A percentile compares a stretch with the other conserved stretches of the same genome.
Conservation (phyloP, 2,329 filamentous ascomycete species). For the Aspergillus sp. region DNA sequence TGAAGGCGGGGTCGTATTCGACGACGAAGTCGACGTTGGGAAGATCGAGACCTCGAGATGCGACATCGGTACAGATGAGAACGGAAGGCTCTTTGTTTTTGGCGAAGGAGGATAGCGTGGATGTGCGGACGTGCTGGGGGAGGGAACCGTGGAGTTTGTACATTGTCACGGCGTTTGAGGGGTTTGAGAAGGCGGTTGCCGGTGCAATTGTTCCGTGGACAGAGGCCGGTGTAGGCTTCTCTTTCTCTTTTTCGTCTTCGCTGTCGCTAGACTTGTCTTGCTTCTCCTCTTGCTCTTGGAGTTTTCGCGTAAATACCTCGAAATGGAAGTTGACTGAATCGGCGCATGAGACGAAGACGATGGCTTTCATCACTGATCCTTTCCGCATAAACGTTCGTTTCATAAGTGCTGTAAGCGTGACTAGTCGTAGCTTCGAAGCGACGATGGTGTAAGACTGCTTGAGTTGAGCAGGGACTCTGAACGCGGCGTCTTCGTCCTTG, state of each 20-base stretch:
- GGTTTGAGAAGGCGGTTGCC: slow-evolving; percentile 70
- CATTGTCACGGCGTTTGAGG: slow-evolving; percentile 74
- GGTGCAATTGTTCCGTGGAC: slow-evolving; percentile 51
- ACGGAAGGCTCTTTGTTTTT: slow-evolving; percentile 72
- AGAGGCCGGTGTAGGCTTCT: slow-evolving; percentile 23
- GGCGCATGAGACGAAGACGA: slow-evolving; percentile 94
- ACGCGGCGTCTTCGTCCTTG: slow-evolving; percentile 57
- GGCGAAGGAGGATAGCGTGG: slow-evolving; percentile 79
- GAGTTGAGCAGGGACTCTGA: slow-evolving; percentile 84
- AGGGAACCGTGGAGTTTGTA: slow-evolving; percentile 92
- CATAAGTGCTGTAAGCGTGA: slow-evolving; percentile 79
- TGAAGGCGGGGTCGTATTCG: slow-evolving; percentile 95
- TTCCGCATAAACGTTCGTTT: slow-evolving; percentile 85
- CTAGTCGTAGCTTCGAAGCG: slow-evolving; percentile 84
- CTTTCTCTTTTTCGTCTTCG: slow-evolving; percentile 20
- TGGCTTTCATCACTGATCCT: slow-evolving; percentile 93
- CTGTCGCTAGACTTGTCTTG: slow-evolving; percentile 20
- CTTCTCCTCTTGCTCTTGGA: slow-evolving; percentile 24
- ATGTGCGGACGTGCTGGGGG: slow-evolving; percentile 80
- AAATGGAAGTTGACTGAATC: slow-evolving; percentile 98
- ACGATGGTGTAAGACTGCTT: slow-evolving; percentile 89
- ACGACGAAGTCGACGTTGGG: slow-evolving; percentile 93
- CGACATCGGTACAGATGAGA: slow-evolving; percentile 91
- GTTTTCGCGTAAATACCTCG: slow-evolving; percentile 65
- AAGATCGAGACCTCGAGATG: slow-evolving; percentile 90